Evolutionary conservation across 2,329 filamentous ascomycete species (phyloP).

Genomic region (Trichoderma koningii): DNA sequence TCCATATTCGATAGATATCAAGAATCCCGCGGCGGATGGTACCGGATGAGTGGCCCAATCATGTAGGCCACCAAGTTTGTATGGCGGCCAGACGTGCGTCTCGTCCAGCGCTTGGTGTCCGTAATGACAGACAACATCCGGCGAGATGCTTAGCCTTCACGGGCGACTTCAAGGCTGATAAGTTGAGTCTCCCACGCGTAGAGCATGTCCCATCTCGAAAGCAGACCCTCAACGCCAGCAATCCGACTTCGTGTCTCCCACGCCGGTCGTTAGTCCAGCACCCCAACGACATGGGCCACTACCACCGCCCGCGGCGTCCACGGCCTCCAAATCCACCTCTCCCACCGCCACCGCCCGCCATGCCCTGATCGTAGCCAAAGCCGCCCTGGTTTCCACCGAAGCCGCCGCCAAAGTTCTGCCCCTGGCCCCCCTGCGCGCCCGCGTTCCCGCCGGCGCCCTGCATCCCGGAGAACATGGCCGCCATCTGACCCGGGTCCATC

Average conservation of each 20-base stretch:
- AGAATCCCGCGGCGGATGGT: background rate
- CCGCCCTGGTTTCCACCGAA: conserved; percentile 57
- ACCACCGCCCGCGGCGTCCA: conserved; percentile 39
- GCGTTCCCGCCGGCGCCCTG: conserved; percentile 50
- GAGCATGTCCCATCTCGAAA: background rate
- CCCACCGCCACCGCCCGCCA: conserved; percentile 45
- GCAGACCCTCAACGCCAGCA: conserved; percentile 2
- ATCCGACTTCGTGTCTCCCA: background rate
- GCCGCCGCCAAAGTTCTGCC: conserved; percentile 53
- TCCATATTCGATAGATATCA: background rate
- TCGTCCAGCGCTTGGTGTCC: background rate
- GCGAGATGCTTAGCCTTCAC: background rate
- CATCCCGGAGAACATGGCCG: conserved; percentile 62
- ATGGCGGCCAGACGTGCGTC: background rate
- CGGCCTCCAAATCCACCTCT: conserved; percentile 36
- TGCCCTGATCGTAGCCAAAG: conserved; percentile 53
- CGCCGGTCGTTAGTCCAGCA: background rate
- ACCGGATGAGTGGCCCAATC: background rate
- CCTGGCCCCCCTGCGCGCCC: conserved; percentile 52
- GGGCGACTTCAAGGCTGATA: background rate
- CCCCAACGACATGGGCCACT: background rate
- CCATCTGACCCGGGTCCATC: conserved; percentile 63
- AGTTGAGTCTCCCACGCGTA: background rate
- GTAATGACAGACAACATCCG: background rate
- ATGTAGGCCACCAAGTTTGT: background rate